These are phyloP conservation scores for fission yeast (Schizosaccharomyces pombe) DNA, from an alignment of 805 yeast species.

Conservation along the genomic window ASM294v3 CU329670.1:2296501-2297000, in stretches of 20 bases:
- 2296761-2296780: constrained; percentile 75
- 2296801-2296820: constrained; percentile 90
- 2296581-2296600: constrained; percentile 82
- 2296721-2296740: constrained; percentile 92
- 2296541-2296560: constrained; percentile 94
- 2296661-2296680: constrained; percentile 92
- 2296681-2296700: constrained; percentile 95
- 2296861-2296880: constrained; percentile 93
- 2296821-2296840: constrained; percentile 80
- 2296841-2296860: constrained; percentile 89
- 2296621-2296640: constrained; percentile 95
- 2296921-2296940: constrained; percentile 90
- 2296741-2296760: constrained; percentile 94
- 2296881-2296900: constrained; percentile 87
- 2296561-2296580: constrained; percentile 96
- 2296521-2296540: constrained; percentile 96
- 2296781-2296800: constrained; percentile 69
- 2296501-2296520: constrained; percentile 96
- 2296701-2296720: constrained; percentile 84
- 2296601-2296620: constrained; percentile 86
- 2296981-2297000: constrained; percentile 86
- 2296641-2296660: constrained; percentile 98
- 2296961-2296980: constrained; percentile 95
- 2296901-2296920: constrained; percentile 80
- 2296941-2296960: constrained; percentile 98